Evolutionary conservation across 139 green algal genomes (phyloP).

Genomic region (Chara braunii): DNA sequence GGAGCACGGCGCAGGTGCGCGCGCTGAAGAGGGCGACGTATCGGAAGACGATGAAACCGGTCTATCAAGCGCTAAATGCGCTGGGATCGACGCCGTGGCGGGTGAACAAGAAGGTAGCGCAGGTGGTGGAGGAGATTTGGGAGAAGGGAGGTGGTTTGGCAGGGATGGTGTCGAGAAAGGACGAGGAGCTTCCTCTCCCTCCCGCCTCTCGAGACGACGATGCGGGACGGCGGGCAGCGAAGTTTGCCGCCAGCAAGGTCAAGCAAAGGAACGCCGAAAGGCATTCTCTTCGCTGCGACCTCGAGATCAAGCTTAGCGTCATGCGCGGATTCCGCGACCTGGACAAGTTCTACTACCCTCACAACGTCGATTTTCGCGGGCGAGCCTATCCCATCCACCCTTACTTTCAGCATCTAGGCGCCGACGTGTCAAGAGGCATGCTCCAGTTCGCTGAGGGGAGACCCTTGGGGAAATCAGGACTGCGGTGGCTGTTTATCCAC

Average conservation of each 20-base stretch:
- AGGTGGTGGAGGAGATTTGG: constrained; percentile 24
- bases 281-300: constrained; percentile 19
- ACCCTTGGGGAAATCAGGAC: constrained; percentile 64
- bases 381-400: constrained; percentile 91
- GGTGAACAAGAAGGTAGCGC: constrained; percentile 8
- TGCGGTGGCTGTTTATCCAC: constrained; percentile 75
- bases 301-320: constrained; percentile 25
- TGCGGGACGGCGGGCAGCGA: too few relatives aligned
- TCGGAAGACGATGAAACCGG: too few relatives aligned
- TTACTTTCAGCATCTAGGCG: constrained; percentile 87
- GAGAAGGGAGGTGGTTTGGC: constrained; percentile 11
- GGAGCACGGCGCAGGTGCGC: too few relatives aligned
- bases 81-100: constrained; percentile 21
- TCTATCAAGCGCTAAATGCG: constrained; percentile 26
- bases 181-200: too few relatives aligned
- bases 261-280: constrained; percentile 13
- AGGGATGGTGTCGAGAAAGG: not conserved
- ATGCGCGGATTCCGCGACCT: constrained; percentile 17
- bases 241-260: too few relatives aligned
- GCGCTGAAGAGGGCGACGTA: too few relatives aligned
- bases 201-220: too few relatives aligned
- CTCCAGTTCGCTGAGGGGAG: constrained; percentile 50
- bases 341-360: constrained; percentile 75
- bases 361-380: constrained; percentile 91
- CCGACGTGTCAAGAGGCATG: constrained; percentile 73